These are phyloP conservation scores for Besnoitia besnoiti DNA, from an alignment of 169 alveolate species.

Conservation along the genomic window DNA sequence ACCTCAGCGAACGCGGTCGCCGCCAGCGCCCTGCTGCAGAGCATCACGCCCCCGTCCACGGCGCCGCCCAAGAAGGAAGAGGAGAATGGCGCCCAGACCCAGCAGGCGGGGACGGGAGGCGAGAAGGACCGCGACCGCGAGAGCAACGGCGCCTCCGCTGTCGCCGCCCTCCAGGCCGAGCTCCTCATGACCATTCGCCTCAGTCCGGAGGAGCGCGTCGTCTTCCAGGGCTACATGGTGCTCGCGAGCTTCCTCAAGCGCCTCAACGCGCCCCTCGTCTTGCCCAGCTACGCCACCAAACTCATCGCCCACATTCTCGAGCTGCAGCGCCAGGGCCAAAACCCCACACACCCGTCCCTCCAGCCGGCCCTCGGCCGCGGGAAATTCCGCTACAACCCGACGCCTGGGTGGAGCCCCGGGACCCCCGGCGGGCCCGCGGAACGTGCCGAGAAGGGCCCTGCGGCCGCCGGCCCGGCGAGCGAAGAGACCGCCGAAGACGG, in stretches of 20 bases:
- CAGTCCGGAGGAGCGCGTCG: not conserved
- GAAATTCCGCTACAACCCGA: not conserved
- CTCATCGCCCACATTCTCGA: not conserved
- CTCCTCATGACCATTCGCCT: not conserved
- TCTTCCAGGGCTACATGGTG: conserved; percentile 15
- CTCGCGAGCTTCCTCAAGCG: conserved; percentile 8
- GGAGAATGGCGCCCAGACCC: not conserved
- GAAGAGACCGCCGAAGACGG: not conserved
- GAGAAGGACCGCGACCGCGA: not conserved
- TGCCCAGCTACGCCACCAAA: not conserved
- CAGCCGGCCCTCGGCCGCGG: not conserved
- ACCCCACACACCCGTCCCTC: not conserved
- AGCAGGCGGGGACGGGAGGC: not conserved
- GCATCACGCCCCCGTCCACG: not conserved
- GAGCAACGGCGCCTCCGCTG: not conserved
- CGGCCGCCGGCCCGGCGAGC: not conserved
- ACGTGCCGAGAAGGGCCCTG: not conserved
- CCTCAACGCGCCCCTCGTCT: conserved; percentile 13
- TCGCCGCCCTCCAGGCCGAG: not conserved
- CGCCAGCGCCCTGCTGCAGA: conserved; percentile 32
- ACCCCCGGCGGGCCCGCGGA: not conserved
- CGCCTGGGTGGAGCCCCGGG: not conserved
- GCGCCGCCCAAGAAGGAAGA: not conserved
- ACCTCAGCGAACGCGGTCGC: conserved; percentile 2
- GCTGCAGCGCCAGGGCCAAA: not conserved